Evolutionary conservation across 2,329 filamentous ascomycete species (phyloP).

Genomic region (Alternaria burnsii): DNA sequence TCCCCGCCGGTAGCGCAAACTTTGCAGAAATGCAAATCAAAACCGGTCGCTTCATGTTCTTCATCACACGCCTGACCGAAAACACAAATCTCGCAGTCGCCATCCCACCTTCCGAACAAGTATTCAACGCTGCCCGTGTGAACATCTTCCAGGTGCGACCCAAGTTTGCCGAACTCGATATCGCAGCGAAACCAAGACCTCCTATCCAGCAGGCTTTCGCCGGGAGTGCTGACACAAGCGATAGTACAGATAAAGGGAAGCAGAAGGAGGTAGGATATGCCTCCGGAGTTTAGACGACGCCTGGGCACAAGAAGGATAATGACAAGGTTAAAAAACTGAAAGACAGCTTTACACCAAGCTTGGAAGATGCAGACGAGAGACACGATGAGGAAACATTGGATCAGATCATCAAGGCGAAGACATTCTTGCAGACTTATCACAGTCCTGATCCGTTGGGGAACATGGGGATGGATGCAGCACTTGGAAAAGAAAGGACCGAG

Average conservation of each 20-base stretch:
- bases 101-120: constrained; percentile 87
- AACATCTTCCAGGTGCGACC: constrained; percentile 88
- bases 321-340: not conserved
- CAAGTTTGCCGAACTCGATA: constrained; percentile 74
- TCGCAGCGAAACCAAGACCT: constrained; percentile 50
- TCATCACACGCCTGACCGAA: constrained; percentile 93
- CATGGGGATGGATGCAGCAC: not conserved
- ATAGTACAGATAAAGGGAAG: constrained; percentile 28
- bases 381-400: constrained; percentile 1
- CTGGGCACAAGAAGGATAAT: not conserved
- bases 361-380: not conserved
- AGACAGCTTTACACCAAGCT: not conserved
- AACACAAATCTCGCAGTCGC: constrained; percentile 97
- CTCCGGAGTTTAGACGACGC: constrained; percentile 11
- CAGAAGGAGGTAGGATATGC: constrained; percentile 27
- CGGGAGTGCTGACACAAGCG: constrained; percentile 40
- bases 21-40: constrained; percentile 85
- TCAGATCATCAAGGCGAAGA: not conserved
- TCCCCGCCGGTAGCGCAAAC: constrained; percentile 81
- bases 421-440: not conserved
- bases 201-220: constrained; percentile 50
- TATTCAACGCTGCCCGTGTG: constrained; percentile 88
- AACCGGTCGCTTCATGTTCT: constrained; percentile 84
- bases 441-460: not conserved
- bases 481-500: not conserved